Evolutionary conservation across 352 stramenopile species (phyloP).

Genomic region (Pythium guiyangense): DNA sequence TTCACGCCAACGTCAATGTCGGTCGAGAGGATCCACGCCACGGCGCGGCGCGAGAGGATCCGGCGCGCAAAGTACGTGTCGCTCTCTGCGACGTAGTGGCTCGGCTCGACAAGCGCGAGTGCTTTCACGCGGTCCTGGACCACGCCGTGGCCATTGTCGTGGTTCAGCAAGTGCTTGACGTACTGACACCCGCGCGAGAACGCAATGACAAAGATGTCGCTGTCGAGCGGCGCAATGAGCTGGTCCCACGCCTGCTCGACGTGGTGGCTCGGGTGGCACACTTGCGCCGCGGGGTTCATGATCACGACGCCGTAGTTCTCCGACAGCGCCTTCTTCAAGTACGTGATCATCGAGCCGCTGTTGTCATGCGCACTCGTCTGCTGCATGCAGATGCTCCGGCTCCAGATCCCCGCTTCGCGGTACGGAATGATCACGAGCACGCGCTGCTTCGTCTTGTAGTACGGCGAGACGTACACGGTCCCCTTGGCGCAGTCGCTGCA

Average conservation of each 20-base stretch:
- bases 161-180: conserved; percentile 75
- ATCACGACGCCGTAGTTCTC: conserved; percentile 84
- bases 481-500: conserved; percentile 60
- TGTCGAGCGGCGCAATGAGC: conserved; percentile 56
- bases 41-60: conserved; percentile 59
- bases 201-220: conserved; percentile 73
- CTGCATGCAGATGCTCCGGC: conserved; percentile 78
- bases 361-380: conserved; percentile 48
- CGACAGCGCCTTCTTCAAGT: conserved; percentile 72
- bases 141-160: conserved; percentile 73
- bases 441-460: conserved; percentile 53
- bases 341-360: conserved; percentile 74
- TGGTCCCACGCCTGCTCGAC: conserved; percentile 80
- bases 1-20: conserved; percentile 74
- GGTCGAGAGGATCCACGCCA: conserved; percentile 70
- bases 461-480: conserved; percentile 62
- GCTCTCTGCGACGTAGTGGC: conserved; percentile 68
- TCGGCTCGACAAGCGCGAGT: conserved; percentile 74
- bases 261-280: conserved; percentile 64
- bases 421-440: conserved; percentile 84
- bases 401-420: conserved; percentile 83
- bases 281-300: conserved; percentile 74
- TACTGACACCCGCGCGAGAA: conserved; percentile 74
- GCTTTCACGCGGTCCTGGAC: conserved; percentile 82
- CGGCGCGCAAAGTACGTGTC: conserved; percentile 76